Conservation (phyloP, 164 flowering plant genomes). For the Berberis vulgaris region DNA sequence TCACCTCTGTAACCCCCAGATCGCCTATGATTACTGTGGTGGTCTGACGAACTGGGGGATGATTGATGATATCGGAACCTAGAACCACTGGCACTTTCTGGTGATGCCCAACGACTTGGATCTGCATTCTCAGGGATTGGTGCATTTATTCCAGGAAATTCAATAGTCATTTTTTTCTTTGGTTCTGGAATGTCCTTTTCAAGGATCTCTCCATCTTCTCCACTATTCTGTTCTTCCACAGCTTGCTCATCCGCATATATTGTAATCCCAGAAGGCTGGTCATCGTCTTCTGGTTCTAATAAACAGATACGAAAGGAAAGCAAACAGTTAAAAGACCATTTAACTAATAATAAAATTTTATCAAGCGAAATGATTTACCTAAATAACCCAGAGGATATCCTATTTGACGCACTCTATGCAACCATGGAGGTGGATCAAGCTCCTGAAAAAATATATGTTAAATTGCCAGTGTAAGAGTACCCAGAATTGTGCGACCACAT, state of each 20-base stretch:
- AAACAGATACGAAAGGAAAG: background rate
- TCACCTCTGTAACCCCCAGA: constrained; percentile 46
- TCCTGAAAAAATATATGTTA: constrained; percentile 42
- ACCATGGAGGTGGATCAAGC: constrained; percentile 99
- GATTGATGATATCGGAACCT: constrained; percentile 21
- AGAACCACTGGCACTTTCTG: constrained; percentile 23
- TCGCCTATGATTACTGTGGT: constrained; percentile 34
- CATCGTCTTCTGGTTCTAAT: constrained; percentile 43
- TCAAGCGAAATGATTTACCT: constrained; percentile 30
- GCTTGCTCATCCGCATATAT: constrained; percentile 59
- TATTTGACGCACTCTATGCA: constrained; percentile 84
- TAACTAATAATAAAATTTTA: background rate
- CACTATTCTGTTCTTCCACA: constrained; percentile 5
- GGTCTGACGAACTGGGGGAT: constrained; percentile 7
- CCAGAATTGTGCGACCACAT: no score
- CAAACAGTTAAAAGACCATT: background rate
- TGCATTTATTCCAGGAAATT: constrained; percentile 89
- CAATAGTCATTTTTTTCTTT: constrained; percentile 54
- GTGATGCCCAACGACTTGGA: constrained; percentile 52
- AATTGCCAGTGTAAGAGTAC: no score
- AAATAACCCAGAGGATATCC: constrained; percentile 98
- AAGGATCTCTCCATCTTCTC: constrained; percentile 59
- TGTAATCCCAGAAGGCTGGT: constrained; percentile 76
- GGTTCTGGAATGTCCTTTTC: constrained; percentile 27
- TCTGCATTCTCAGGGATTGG: constrained; percentile 89